phyloP scores from a whole-genome alignment of 2,329 filamentous ascomycete species.

The Monosporascus ibericus region DNA sequence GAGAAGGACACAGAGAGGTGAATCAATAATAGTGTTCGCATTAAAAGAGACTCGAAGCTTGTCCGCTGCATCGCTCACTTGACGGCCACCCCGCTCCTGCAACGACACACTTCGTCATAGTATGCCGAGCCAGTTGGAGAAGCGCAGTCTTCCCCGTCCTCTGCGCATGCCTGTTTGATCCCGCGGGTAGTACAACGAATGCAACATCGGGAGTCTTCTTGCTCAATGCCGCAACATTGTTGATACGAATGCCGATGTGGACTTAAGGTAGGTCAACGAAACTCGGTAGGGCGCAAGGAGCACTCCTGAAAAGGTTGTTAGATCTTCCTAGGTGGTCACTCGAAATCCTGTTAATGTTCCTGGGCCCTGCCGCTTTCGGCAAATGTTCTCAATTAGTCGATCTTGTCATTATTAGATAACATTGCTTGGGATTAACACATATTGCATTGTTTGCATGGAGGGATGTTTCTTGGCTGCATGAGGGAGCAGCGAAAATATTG shows the following conservation, averaged over 20 bases:
- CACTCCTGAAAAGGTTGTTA: too few species aligned
- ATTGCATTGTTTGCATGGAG: neutral
- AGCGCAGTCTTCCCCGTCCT: conserved; percentile 2
- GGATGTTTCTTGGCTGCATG: neutral
- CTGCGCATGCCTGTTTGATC: neutral
- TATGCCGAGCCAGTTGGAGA: neutral
- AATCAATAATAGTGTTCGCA: neutral
- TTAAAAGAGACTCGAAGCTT: conserved; percentile 20
- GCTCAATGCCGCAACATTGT: neutral
- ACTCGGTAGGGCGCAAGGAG: too few species aligned
- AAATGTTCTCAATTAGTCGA: too few species aligned
- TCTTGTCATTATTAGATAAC: too few species aligned
- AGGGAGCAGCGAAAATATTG: neutral
- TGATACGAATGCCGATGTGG: neutral
- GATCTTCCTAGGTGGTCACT: too few species aligned
- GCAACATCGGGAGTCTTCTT: neutral
- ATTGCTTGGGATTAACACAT: too few species aligned
- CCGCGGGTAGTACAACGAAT: neutral
- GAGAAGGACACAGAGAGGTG: neutral
- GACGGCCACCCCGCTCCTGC: conserved; percentile 14
- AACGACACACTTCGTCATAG: conserved; percentile 15
- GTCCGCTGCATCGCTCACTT: conserved; percentile 6
- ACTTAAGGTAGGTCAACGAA: neutral
- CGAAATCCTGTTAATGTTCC: too few species aligned
- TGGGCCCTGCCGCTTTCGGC: too few species aligned